Percentiles rank a stretch among this genome's conserved stretches.
Evolutionary conservation across 129 eudicot species (phyloP).

Genomic region (Flaveria brownii): DNA sequence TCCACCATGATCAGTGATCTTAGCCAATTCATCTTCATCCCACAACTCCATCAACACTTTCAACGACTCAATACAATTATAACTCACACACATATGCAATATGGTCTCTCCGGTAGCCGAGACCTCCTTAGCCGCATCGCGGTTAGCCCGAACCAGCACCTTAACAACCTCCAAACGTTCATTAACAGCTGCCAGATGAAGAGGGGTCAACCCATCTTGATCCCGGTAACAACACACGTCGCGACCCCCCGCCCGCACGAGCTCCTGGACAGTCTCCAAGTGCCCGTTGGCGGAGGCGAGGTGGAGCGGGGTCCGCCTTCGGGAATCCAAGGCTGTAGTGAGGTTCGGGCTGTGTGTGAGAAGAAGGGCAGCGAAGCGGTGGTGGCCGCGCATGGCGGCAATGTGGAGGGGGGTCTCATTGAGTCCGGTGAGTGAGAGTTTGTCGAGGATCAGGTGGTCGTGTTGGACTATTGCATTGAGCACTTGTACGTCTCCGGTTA

Average conservation of each 20-base stretch:
- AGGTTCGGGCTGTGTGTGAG: conserved; percentile 23
- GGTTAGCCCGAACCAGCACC: conserved; percentile 7
- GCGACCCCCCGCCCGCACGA: conserved; percentile 14
- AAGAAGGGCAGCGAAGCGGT: conserved; percentile 10
- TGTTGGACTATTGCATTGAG: conserved; percentile 27
- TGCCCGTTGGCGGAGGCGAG: conserved; percentile 25
- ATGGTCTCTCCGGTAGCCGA: conserved; percentile 18
- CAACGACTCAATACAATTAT: conserved; percentile 32
- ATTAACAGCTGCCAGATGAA: conserved; percentile 32
- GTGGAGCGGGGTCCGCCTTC: conserved; percentile 33
- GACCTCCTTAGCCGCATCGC: conserved; percentile 26
- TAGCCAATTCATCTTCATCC: conserved; percentile 27
- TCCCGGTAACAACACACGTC: conserved; percentile 5
- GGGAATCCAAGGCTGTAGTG: conserved; percentile 13
- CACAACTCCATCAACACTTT: conserved; percentile 24
- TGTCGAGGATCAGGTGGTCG: conserved; percentile 31
- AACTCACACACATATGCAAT: conserved; percentile 36
- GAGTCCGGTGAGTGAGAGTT: conserved; percentile 29
- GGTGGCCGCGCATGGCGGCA: conserved; percentile 33
- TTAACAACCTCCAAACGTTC: conserved; percentile 34
- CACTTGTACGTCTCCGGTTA: conserved; percentile 19
- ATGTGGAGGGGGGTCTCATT: conserved; percentile 31
- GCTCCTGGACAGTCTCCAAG: conserved; percentile 15
- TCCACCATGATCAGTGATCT: conserved; percentile 33
- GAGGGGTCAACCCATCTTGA: conserved; percentile 31